Evolutionary conservation across 345 rosid genomes (phyloP).

Genomic region (Bretschneidera sinensis): DNA sequence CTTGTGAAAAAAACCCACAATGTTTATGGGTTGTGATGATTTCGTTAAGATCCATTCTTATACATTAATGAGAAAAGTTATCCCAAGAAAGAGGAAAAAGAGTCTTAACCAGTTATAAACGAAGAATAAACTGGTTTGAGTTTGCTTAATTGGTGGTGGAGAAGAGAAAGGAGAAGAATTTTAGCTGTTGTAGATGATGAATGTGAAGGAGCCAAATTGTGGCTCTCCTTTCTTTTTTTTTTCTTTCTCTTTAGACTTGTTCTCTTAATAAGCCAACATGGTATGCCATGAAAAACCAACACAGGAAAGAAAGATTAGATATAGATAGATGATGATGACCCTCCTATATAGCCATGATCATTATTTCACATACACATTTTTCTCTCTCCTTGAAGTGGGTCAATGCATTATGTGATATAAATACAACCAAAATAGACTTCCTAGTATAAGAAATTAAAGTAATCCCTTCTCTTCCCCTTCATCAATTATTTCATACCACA

Average conservation of each 20-base stretch:
- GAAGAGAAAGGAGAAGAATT: too few species aligned
- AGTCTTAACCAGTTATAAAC: constrained; percentile 28
- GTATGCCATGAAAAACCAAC: constrained; percentile 26
- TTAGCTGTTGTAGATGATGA: too few species aligned
- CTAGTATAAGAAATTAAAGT: constrained; percentile 17
- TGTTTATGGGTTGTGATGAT: too few species aligned
- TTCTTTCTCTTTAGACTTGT: constrained; percentile 7
- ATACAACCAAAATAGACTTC: constrained; percentile 53
- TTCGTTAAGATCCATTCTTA: too few species aligned
- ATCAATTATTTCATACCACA: constrained; percentile 53
- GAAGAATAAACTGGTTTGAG: constrained; percentile 11
- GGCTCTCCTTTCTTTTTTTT: too few species aligned
- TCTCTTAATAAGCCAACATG: constrained; percentile 30
- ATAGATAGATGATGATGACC: constrained; percentile 51
- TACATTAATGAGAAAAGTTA: constrained; percentile 7
- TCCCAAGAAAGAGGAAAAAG: constrained; percentile 19
- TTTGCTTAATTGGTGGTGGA: constrained; percentile 11
- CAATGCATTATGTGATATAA: constrained; percentile 35
- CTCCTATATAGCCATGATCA: constrained; percentile 32
- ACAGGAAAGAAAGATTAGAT: constrained; percentile 37
- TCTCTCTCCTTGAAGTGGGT: constrained; percentile 40
- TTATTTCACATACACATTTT: constrained; percentile 22
- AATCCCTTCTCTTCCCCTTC: constrained; percentile 28
- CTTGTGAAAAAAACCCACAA: too few species aligned
- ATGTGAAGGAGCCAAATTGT: too few species aligned